phyloP scores from a whole-genome alignment of 2,329 filamentous ascomycete species.

The Diplodia intermedia region DNA sequence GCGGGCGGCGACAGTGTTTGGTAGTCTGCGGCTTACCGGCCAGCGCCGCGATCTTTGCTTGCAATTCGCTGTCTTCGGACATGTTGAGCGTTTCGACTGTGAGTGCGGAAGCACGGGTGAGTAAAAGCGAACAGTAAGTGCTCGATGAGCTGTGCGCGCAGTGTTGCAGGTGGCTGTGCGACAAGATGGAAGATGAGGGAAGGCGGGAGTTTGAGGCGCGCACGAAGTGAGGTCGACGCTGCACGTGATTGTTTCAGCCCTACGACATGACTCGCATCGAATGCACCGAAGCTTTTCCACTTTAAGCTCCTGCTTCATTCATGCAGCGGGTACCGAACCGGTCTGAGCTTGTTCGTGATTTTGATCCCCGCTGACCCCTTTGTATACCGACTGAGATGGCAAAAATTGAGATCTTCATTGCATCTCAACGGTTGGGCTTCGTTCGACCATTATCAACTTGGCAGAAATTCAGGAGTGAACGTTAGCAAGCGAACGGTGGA shows the following conservation, averaged over 20 bases:
- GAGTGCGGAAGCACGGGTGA: neutral
- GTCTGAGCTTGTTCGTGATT: slow-evolving; percentile 21
- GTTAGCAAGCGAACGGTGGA: neutral
- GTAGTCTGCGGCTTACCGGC: slow-evolving; percentile 55
- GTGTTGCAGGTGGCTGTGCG: slow-evolving; percentile 15
- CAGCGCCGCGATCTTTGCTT: slow-evolving; percentile 63
- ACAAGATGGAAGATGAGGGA: slow-evolving; percentile 5
- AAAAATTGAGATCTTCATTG: slow-evolving; percentile 25
- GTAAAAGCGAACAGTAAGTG: neutral
- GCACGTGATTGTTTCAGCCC: slow-evolving; percentile 27
- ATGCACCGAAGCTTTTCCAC: slow-evolving; percentile 13
- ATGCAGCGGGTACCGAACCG: slow-evolving; percentile 9
- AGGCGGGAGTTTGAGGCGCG: slow-evolving; percentile 2
- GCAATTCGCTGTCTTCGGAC: slow-evolving; percentile 63
- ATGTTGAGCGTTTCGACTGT: slow-evolving; percentile 40
- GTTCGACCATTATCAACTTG: neutral
- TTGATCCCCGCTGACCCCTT: slow-evolving; percentile 6
- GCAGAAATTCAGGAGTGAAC: neutral
- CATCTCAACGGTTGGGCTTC: neutral
- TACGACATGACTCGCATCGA: slow-evolving; percentile 17
- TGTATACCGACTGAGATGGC: neutral
- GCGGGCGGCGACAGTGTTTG: slow-evolving; percentile 28
- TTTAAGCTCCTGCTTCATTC: slow-evolving; percentile 18
- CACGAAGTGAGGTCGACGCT: slow-evolving; percentile 17
- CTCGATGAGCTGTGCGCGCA: neutral